Evolutionary conservation across 2,329 filamentous ascomycete species (phyloP).

Genomic region (Cyphellophora attinorum): DNA sequence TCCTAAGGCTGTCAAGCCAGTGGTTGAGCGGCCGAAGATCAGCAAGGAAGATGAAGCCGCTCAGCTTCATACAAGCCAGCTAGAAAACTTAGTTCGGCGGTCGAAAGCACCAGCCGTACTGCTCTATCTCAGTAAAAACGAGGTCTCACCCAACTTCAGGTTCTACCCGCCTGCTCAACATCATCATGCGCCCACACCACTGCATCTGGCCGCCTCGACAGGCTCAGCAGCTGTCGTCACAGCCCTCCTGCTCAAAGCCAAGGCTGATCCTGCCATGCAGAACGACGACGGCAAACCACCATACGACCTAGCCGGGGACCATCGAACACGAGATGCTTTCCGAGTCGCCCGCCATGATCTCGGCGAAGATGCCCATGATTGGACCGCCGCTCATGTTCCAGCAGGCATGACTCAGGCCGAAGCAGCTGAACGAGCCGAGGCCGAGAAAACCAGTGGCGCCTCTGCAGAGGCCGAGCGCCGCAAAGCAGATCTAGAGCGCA

Average conservation of each 20-base stretch:
- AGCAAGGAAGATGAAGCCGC: conserved; percentile 78
- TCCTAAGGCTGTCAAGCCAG: conserved; percentile 24
- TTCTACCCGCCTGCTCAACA: conserved; percentile 60
- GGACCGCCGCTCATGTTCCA: conserved; percentile 68
- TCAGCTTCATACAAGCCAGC: conserved; percentile 74
- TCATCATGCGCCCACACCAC: conserved; percentile 69
- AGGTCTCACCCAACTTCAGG: conserved; percentile 58
- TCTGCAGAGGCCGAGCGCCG: conserved; percentile 62
- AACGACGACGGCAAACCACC: conserved; percentile 74
- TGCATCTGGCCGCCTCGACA: conserved; percentile 77
- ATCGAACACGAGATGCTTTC: conserved; percentile 80
- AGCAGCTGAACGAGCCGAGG: conserved; percentile 57
- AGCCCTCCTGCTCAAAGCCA: conserved; percentile 65
- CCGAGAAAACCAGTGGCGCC: conserved; percentile 60
- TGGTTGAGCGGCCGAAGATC: conserved; percentile 46
- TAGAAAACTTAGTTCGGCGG: conserved; percentile 78
- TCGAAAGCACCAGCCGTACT: conserved; percentile 82
- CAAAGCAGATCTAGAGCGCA: conserved; percentile 62
- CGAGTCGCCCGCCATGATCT: conserved; percentile 75
- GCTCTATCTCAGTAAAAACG: conserved; percentile 72
- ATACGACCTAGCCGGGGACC: conserved; percentile 80
- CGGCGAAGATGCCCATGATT: conserved; percentile 67
- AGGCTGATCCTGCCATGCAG: conserved; percentile 60
- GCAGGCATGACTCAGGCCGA: conserved; percentile 60
- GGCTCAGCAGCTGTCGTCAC: conserved; percentile 69